Conservation (phyloP, 345 rosid species). For the Euphorbia lathyris region DNA sequence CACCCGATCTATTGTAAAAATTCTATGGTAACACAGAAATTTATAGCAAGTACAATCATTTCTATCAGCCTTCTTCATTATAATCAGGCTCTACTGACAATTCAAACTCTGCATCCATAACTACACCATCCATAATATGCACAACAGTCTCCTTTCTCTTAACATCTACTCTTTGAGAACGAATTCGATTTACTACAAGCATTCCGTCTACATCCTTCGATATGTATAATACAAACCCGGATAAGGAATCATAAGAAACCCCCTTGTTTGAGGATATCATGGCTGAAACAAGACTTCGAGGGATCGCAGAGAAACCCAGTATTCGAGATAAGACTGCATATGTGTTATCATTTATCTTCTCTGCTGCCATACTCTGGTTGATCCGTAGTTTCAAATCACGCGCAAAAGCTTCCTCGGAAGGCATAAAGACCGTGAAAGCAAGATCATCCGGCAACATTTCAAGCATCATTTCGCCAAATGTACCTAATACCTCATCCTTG, state of each 20-base stretch:
- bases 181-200: slow-evolving; percentile 56
- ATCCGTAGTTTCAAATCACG: slow-evolving; percentile 50
- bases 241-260: slow-evolving; percentile 58
- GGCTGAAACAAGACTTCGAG: slow-evolving; percentile 40
- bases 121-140: slow-evolving; percentile 67
- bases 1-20: too few relatives aligned
- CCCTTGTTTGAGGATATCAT: slow-evolving; percentile 27
- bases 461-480: slow-evolving; percentile 73
- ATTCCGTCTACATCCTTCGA: slow-evolving; percentile 41
- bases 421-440: slow-evolving; percentile 71
- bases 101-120: slow-evolving; percentile 83
- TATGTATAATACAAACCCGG: slow-evolving; percentile 50
- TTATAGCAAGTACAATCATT: too few relatives aligned
- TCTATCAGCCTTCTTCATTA: slow-evolving; percentile 18
- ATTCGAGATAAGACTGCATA: slow-evolving; percentile 61
- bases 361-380: slow-evolving; percentile 26
- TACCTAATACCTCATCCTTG: slow-evolving; percentile 33
- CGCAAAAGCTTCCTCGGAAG: slow-evolving; percentile 53
- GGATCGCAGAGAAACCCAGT: slow-evolving; percentile 67
- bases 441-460: slow-evolving; percentile 77
- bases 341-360: slow-evolving; percentile 43
- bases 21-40: too few relatives aligned
- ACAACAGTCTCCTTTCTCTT: slow-evolving; percentile 46
- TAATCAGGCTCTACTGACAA: slow-evolving; percentile 56
- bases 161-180: slow-evolving; percentile 48